Evolutionary conservation across 768 basidiomycete genomes (phyloP).

Genomic region (Pleurotus salmoneostramineus): DNA sequence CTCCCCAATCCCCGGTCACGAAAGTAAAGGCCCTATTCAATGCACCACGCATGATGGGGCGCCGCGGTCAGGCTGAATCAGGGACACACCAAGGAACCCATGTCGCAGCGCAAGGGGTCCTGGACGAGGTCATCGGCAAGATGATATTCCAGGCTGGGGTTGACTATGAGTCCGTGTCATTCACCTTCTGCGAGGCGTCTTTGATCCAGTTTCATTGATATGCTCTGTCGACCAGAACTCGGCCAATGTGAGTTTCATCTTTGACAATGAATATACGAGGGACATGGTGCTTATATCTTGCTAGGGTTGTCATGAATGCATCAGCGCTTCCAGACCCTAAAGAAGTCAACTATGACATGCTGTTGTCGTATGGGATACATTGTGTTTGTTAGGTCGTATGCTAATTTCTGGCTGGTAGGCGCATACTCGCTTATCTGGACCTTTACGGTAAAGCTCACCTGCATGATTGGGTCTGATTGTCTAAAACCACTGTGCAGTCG

Average conservation of each 20-base stretch:
- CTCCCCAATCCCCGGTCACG: slow-evolving; percentile 9
- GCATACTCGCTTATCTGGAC: slow-evolving; percentile 75
- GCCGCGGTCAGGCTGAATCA: slow-evolving; percentile 28
- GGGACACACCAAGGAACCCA: slow-evolving; percentile 18
- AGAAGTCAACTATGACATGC: slow-evolving; percentile 71
- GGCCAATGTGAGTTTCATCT: slow-evolving; percentile 66
- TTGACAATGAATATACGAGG: slow-evolving; percentile 9
- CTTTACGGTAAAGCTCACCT: slow-evolving; percentile 60
- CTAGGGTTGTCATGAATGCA: slow-evolving; percentile 79
- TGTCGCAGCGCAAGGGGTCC: slow-evolving; percentile 21
- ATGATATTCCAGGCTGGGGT: slow-evolving; percentile 89
- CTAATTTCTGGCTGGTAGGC: slow-evolving; percentile 36
- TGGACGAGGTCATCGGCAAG: slow-evolving; percentile 56
- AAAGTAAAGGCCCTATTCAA: slow-evolving; percentile 39
- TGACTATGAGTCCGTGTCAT: slow-evolving; percentile 72
- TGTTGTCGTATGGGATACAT: slow-evolving; percentile 55
- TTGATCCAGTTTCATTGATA: background rate
- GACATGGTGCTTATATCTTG: slow-evolving; percentile 11
- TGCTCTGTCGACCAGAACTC: slow-evolving; percentile 49
- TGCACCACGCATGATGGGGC: slow-evolving; percentile 34
- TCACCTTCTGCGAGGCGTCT: background rate
- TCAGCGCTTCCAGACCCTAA: slow-evolving; percentile 80
- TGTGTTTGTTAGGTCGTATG: background rate
- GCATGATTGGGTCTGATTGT: background rate
- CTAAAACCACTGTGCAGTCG: slow-evolving; percentile 44